Conservation (phyloP, 805 yeast genomes). For the Debaryomyces prosopidis region DNA sequence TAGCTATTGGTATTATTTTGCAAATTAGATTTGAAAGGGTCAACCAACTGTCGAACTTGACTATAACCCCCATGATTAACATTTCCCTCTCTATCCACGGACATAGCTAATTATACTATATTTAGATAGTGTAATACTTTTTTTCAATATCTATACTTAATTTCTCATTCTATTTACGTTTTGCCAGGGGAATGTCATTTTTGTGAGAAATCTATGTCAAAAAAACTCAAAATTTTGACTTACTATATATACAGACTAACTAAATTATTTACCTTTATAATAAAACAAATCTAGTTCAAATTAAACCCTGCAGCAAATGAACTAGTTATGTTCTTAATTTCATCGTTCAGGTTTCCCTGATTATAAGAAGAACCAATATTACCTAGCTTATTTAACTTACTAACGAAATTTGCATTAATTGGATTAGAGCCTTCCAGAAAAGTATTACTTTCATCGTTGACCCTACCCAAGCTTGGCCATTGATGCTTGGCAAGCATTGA, state of each 20-base stretch:
- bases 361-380: constrained; percentile 9
- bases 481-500: constrained; percentile 6
- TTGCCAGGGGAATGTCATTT: background rate
- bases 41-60: background rate
- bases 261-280: constrained; percentile 2
- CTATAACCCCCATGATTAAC: background rate
- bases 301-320: constrained; percentile 39
- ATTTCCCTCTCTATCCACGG: background rate
- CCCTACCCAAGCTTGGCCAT: constrained; percentile 31
- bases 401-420: constrained; percentile 34
- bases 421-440: constrained; percentile 9
- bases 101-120: background rate
- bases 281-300: constrained; percentile 5
- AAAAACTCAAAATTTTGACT: background rate
- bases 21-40: background rate
- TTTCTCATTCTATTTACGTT: background rate
- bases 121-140: background rate
- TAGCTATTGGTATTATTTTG: background rate
- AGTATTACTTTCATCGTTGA: constrained; percentile 6
- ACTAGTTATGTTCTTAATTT: constrained; percentile 37
- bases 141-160: background rate
- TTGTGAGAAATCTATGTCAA: background rate
- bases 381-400: constrained; percentile 24
- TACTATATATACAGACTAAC: background rate
- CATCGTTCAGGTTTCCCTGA: constrained; percentile 26